These are phyloP conservation scores for Phialocephala sp. DNA, from an alignment of 2,329 filamentous ascomycete genomes.

Conservation along the genomic window DNA sequence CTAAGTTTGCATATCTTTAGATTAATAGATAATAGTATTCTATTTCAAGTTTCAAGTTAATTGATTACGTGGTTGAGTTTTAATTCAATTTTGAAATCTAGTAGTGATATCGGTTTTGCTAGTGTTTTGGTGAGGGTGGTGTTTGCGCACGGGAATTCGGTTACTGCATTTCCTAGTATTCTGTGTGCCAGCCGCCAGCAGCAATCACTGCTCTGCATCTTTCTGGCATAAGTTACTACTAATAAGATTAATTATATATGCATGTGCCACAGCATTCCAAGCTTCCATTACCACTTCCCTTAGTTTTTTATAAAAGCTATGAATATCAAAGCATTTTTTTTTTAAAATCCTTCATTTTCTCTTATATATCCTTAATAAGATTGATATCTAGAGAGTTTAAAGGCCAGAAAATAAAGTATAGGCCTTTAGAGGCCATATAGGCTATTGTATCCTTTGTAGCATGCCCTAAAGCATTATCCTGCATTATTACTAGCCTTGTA, in stretches of 20 bases:
- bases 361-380: slow-evolving; percentile 13
- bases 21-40: no score
- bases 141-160: no score
- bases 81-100: no score
- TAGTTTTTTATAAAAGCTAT: slow-evolving; percentile 3
- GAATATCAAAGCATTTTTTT: slow-evolving; percentile 6
- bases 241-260: background rate
- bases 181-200: slow-evolving; percentile 8
- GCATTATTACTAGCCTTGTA: background rate
- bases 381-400: slow-evolving; percentile 16
- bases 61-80: no score
- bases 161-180: slow-evolving; percentile 10
- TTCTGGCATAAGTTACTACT: background rate
- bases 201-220: slow-evolving; percentile 14
- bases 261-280: background rate
- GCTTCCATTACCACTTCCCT: slow-evolving; percentile 7
- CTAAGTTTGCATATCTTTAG: no score
- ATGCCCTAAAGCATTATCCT: slow-evolving; percentile 11
- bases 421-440: background rate
- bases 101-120: no score
- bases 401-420: slow-evolving; percentile 13
- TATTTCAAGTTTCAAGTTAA: no score
- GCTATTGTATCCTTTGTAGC: background rate
- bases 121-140: no score
- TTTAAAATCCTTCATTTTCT: slow-evolving; percentile 16